Evolutionary conservation across 345 rosid species (phyloP).

Genomic region (Microcos paniculata): DNA sequence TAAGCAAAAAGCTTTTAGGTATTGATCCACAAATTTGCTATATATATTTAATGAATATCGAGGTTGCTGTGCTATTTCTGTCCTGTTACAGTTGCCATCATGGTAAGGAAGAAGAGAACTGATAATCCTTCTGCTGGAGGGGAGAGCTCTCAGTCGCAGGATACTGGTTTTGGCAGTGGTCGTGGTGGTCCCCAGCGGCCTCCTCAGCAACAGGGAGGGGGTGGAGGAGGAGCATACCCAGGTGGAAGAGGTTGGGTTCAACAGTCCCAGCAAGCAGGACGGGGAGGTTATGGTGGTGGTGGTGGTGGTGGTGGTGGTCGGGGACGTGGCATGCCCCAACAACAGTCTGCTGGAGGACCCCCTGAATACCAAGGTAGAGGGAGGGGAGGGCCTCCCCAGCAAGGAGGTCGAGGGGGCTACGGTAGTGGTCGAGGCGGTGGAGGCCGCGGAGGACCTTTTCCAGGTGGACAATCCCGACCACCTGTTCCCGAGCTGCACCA

Average conservation of each 20-base stretch:
- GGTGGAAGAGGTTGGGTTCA: slow-evolving; percentile 63
- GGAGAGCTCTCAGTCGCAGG: slow-evolving; percentile 73
- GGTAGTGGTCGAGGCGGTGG: slow-evolving; percentile 35
- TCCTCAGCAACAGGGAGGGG: slow-evolving; percentile 36
- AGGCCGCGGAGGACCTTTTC: slow-evolving; percentile 52
- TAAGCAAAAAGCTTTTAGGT: not conserved
- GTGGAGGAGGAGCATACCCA: slow-evolving; percentile 46
- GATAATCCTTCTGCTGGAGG: slow-evolving; percentile 53
- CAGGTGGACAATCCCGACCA: slow-evolving; percentile 58
- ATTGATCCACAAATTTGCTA: not conserved
- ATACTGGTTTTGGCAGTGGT: slow-evolving; percentile 40
- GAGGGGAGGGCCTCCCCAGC: slow-evolving; percentile 68
- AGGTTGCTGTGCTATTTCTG: not conserved
- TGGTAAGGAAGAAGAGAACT: slow-evolving; percentile 81
- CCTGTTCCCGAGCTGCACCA: slow-evolving; percentile 97
- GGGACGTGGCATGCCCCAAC: slow-evolving; percentile 57
- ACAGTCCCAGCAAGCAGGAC: slow-evolving; percentile 64
- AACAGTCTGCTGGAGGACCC: slow-evolving; percentile 56
- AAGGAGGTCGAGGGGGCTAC: slow-evolving; percentile 63
- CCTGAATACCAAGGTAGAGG: slow-evolving; percentile 75
- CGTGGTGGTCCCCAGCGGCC: slow-evolving; percentile 56
- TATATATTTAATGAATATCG: not conserved
- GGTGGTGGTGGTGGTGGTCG: slow-evolving; percentile 65
- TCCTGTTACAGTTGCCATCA: slow-evolving; percentile 31
- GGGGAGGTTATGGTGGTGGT: slow-evolving; percentile 50